phyloP scores from a whole-genome alignment of 2,329 filamentous ascomycete genomes.

The Helotiales sp. region DNA sequence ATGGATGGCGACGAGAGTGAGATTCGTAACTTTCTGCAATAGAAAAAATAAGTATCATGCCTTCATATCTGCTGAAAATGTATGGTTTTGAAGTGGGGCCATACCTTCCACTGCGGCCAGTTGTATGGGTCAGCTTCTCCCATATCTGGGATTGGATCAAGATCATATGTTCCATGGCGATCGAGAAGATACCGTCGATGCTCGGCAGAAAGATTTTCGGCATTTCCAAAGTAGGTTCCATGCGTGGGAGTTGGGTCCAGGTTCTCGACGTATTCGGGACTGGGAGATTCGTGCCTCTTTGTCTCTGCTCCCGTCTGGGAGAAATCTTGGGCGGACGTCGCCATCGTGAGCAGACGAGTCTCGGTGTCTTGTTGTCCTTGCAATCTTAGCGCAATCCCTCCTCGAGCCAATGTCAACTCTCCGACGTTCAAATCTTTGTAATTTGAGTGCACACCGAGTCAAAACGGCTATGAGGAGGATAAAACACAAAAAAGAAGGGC shows the following conservation, averaged over 20 bases:
- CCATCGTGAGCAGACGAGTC: neutral
- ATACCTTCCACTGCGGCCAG: slow-evolving; percentile 51
- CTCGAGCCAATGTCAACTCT: neutral
- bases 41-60: too few relatives aligned
- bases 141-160: slow-evolving; percentile 51
- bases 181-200: slow-evolving; percentile 43
- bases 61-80: too few relatives aligned
- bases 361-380: neutral
- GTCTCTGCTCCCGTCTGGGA: neutral
- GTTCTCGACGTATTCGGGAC: neutral
- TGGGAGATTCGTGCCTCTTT: neutral
- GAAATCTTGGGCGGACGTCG: neutral
- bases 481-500: neutral
- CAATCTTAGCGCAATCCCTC: neutral
- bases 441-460: neutral
- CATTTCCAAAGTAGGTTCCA: slow-evolving; percentile 1
- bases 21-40: slow-evolving; percentile 48
- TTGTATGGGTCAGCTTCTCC: slow-evolving; percentile 54
- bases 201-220: neutral
- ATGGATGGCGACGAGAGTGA: slow-evolving; percentile 51
- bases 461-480: neutral
- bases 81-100: neutral
- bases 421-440: neutral
- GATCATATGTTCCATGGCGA: slow-evolving; percentile 51
- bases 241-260: slow-evolving; percentile 2